A percentile compares a stretch with the other conserved stretches of the same genome.
Conservation (phyloP, 306 rosid species). For the Oemleria cerasiformis region DNA sequence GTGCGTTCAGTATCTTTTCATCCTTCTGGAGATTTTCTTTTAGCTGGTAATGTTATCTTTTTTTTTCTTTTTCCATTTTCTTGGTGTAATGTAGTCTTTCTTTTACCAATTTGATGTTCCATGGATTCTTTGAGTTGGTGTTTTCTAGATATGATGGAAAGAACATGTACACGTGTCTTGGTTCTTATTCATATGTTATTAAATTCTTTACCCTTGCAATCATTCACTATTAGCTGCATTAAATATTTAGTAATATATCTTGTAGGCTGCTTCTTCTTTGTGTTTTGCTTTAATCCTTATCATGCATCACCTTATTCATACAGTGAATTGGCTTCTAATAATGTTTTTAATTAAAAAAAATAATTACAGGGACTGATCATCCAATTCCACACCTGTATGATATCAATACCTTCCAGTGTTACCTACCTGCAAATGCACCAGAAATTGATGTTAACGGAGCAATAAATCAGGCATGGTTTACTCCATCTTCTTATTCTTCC, state of each 20-base stretch:
- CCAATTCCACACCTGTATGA: slow-evolving; percentile 83
- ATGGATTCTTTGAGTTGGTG: slow-evolving; percentile 8
- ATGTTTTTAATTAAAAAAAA: slow-evolving; percentile 5
- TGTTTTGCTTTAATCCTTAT: background rate
- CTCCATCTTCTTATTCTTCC: slow-evolving; percentile 11
- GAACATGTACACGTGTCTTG: background rate
- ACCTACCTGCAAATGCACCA: slow-evolving; percentile 60
- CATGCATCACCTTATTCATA: background rate
- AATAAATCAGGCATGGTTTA: slow-evolving; percentile 74
- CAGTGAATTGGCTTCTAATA: slow-evolving; percentile 11
- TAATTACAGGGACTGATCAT: slow-evolving; percentile 81
- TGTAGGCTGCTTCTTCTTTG: background rate
- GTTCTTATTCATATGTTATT: background rate
- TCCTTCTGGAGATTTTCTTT: slow-evolving; percentile 89
- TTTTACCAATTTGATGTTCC: slow-evolving; percentile 14
- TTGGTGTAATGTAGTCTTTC: background rate
- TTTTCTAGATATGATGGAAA: background rate
- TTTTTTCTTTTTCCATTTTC: background rate
- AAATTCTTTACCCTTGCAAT: background rate
- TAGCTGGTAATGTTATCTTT: slow-evolving; percentile 57
- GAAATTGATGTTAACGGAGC: slow-evolving; percentile 70
- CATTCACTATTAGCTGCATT: background rate
- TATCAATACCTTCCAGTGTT: slow-evolving; percentile 83
- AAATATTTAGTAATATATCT: background rate
- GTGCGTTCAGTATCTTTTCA: slow-evolving; percentile 89